Base-by-base conservation (phyloP, 768 basidiomycete species). In the Kwoniella botswanensis region DNA sequence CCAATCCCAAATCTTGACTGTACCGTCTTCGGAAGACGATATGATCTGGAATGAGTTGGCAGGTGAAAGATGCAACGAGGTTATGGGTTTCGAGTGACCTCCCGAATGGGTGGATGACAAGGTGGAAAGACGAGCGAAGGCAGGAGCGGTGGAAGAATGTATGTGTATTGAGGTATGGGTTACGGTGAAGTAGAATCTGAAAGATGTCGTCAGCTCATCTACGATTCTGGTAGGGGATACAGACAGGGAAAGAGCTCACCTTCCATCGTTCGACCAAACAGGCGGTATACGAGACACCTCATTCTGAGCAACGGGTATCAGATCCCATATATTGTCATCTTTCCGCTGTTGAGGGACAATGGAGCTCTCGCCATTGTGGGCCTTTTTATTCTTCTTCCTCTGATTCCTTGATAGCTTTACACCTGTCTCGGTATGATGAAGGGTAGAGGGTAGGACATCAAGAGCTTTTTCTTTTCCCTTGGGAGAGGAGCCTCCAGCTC, bases 1-100 rank as follows among this genome's bases (percentile, higher is more conserved):
- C 82, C 92, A 95, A 84, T 98, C 94, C 97, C 97, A 99, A 26
- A 97, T 85, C 81, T 92, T 88, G 72, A 98, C 84, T 44, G 87
- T 87, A n/a, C 94, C 96, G 75, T 94, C 91, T 70, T 90, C 77
- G 9, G 93, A 92, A 59, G 89, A 90, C 12, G 93, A 93, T 73
- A 98, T 89, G 73, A 99, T 84, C 82, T 98, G 97, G 73, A 93
- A 92, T 26, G 89, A 86, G 84, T 97, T 98, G 72, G 90, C 87
- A 15, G 97, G 94, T 80, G 89, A 91, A 66, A 98, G 84, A 52
- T 90, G 85, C 52, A 90, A 88, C 52, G 90, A 88, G 12, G 94
- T 93, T 74, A 98, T 88, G 24, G 86, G 78, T 75, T 88, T 87
- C 4, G 86, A 84, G 68, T 86, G 86, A 12, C 73, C 84, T 63